Conservation (phyloP, 345 rosid genomes). For the Psidium guajava region DNA sequence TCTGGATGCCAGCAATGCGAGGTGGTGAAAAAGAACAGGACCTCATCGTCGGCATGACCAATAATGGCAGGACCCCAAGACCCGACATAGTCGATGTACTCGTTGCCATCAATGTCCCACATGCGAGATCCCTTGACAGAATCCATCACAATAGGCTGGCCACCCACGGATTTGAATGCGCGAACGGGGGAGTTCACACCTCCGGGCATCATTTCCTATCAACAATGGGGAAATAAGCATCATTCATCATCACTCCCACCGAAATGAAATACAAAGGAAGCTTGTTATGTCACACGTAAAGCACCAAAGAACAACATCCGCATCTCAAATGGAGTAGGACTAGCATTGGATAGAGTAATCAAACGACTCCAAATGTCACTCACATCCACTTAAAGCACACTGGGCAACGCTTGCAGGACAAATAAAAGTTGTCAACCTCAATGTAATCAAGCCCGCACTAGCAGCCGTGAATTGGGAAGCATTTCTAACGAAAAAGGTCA, state of each 20-base stretch:
- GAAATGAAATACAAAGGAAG: background rate
- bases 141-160: constrained; percentile 81
- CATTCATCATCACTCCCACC: background rate
- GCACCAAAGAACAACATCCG: background rate
- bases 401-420: background rate
- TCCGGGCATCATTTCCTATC: constrained; percentile 90
- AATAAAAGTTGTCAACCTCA: background rate
- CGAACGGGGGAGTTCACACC: constrained; percentile 96
- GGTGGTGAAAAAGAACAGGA: constrained; percentile 4
- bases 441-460: background rate
- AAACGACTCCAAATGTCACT: background rate
- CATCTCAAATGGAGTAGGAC: background rate
- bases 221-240: background rate
- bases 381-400: background rate
- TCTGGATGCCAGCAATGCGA: background rate
- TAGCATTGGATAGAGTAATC: background rate
- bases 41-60: constrained; percentile 97
- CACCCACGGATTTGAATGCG: constrained; percentile 95
- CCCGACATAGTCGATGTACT: constrained; percentile 91
- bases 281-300: background rate
- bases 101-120: constrained; percentile 97
- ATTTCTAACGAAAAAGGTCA: background rate
- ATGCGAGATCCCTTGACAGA: constrained; percentile 85
- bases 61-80: constrained; percentile 99
- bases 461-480: background rate